These are phyloP conservation scores for Cyberlindnera mississippiensis DNA, from an alignment of 805 yeast genomes.

Conservation along the genomic window DNA sequence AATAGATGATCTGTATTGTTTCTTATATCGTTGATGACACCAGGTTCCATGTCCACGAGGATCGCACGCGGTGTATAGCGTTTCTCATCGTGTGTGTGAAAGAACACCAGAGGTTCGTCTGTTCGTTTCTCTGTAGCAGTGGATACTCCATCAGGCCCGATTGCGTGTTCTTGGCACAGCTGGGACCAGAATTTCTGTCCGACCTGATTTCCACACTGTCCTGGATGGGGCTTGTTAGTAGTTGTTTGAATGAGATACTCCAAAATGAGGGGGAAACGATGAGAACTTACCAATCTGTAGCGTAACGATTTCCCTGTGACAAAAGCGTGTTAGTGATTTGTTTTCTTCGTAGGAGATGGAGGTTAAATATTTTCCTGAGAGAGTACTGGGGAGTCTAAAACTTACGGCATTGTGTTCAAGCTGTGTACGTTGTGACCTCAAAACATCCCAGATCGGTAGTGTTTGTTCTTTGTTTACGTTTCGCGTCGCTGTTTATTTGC, in stretches of 20 bases:
- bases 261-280: not conserved
- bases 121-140: conserved; percentile 32
- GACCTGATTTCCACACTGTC: conserved; percentile 97
- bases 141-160: conserved; percentile 38
- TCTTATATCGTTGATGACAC: conserved; percentile 68
- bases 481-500: not conserved
- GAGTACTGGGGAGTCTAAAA: too few species aligned
- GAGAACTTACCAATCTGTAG: conserved; percentile 15
- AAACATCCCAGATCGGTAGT: too few species aligned
- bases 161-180: conserved; percentile 82
- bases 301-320: conserved; percentile 16
- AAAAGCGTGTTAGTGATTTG: not conserved
- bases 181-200: conserved; percentile 93
- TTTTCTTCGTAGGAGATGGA: too few species aligned
- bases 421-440: too few species aligned
- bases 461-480: conserved; percentile 1
- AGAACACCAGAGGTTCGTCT: conserved; percentile 83
- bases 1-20: conserved; percentile 57
- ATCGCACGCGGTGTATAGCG: conserved; percentile 87
- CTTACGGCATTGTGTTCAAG: conserved; percentile 4
- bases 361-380: too few species aligned
- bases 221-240: conserved; percentile 29
- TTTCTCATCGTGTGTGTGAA: conserved; percentile 67
- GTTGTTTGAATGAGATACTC: not conserved
- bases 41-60: conserved; percentile 84